Evolutionary conservation across 23 red algal species (phyloP).

Genomic region (Gracilariopsis chorda): DNA sequence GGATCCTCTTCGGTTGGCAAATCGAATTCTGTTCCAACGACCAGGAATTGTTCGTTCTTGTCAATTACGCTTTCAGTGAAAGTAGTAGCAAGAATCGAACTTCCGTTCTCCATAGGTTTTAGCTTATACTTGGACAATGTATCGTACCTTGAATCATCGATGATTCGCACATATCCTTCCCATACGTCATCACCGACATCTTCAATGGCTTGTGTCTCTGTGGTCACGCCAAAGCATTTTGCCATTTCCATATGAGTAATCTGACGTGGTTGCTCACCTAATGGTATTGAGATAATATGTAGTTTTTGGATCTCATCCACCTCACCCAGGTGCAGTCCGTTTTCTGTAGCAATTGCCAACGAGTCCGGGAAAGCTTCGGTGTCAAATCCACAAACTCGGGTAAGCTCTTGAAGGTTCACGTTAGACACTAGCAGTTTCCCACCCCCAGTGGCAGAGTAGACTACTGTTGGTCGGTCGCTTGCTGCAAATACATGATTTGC

Average conservation of each 20-base stretch:
- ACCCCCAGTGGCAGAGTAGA: slow-evolving; percentile 77
- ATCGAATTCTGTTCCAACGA: slow-evolving; percentile 80
- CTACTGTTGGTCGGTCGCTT: slow-evolving; percentile 91
- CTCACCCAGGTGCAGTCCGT: slow-evolving; percentile 71
- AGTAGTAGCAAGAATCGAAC: slow-evolving; percentile 47
- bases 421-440: slow-evolving; percentile 79
- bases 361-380: slow-evolving; percentile 89
- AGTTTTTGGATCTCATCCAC: slow-evolving; percentile 98
- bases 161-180: slow-evolving; percentile 62
- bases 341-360: slow-evolving; percentile 86
- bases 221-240: slow-evolving; percentile 75
- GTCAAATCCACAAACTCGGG: slow-evolving; percentile 83
- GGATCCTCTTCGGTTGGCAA: slow-evolving; percentile 69
- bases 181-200: slow-evolving; percentile 41
- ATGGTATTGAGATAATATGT: slow-evolving; percentile 83
- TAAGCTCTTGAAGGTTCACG: slow-evolving; percentile 93
- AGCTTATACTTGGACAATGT: slow-evolving; percentile 59
- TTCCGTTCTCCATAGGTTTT: slow-evolving; percentile 55
- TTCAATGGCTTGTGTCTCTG: slow-evolving; percentile 49
- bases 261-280: slow-evolving; percentile 86
- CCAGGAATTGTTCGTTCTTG: slow-evolving; percentile 70
- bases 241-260: slow-evolving; percentile 77
- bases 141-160: slow-evolving; percentile 85
- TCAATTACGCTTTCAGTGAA: slow-evolving; percentile 62
- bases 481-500: slow-evolving; percentile 88